These are phyloP conservation scores for Kandelia obovata DNA, from an alignment of 345 rosid species.

Conservation along the genomic window DNA sequence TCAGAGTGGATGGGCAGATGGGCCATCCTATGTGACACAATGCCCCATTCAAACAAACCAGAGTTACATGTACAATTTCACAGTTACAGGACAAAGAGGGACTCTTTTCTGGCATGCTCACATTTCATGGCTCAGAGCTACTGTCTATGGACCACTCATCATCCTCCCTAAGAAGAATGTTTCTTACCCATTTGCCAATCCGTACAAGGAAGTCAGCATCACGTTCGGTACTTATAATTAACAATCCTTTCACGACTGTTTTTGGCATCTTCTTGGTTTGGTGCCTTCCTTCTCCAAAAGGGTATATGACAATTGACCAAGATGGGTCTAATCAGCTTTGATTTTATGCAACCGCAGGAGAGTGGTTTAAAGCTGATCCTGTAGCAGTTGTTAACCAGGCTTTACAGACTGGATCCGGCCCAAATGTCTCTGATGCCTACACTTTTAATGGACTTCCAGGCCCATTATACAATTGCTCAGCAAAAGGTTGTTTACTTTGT, in stretches of 20 bases:
- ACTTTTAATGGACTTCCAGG: conserved; percentile 78
- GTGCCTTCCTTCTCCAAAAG: not conserved
- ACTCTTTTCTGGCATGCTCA: conserved; percentile 81
- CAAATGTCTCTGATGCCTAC: conserved; percentile 76
- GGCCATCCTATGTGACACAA: conserved; percentile 68
- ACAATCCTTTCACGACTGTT: not conserved
- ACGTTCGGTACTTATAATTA: conserved; percentile 44
- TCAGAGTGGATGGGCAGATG: conserved; percentile 78
- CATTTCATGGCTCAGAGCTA: conserved; percentile 64
- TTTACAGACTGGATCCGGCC: conserved; percentile 59
- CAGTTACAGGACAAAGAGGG: conserved; percentile 67
- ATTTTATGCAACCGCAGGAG: conserved; percentile 37
- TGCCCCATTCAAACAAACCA: conserved; percentile 69
- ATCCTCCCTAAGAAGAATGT: conserved; percentile 52
- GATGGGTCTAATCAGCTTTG: not conserved
- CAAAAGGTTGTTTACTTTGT: conserved; percentile 34
- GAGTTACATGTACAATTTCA: conserved; percentile 67
- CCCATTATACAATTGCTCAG: conserved; percentile 69
- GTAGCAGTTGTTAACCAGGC: conserved; percentile 61
- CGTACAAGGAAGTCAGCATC: conserved; percentile 64
- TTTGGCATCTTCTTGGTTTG: not conserved
- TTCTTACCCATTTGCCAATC: conserved; percentile 66
- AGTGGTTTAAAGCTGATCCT: conserved; percentile 71
- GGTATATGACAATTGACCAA: no score
- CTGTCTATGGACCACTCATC: conserved; percentile 67